Percentiles rank a stretch among this genome's conserved stretches.
phyloP scores from a whole-genome alignment of 73 alveolate genomes.

The Symbiodinium natans region DNA sequence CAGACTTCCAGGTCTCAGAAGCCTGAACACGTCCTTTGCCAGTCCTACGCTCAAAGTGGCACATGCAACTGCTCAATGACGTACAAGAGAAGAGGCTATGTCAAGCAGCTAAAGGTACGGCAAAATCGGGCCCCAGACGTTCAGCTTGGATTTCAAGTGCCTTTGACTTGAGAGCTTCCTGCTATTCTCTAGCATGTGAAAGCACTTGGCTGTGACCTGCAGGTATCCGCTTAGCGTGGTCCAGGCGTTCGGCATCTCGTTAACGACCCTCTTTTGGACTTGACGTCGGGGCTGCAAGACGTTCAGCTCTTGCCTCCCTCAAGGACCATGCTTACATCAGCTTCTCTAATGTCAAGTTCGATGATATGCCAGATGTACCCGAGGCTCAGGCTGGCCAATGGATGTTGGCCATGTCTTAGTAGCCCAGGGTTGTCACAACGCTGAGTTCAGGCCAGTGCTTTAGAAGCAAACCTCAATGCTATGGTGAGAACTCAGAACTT shows the following conservation, averaged over 20 bases:
- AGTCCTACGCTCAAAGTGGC: background rate
- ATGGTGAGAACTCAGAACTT: background rate
- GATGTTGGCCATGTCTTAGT: background rate
- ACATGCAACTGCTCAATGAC: background rate
- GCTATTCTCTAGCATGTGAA: background rate
- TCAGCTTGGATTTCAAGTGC: conserved; percentile 85
- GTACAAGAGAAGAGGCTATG: background rate
- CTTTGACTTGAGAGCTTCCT: background rate
- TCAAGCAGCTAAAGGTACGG: conserved; percentile 33
- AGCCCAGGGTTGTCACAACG: conserved; percentile 24
- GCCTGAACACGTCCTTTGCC: conserved; percentile 90
- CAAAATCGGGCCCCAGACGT: conserved; percentile 81
- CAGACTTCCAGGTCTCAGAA: conserved; percentile 46
- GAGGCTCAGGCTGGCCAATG: conserved; percentile 3
- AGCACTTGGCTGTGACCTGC: background rate
- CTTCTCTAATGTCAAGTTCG: background rate
- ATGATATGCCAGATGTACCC: background rate
- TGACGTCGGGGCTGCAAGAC: background rate
- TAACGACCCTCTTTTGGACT: conserved; percentile 87
- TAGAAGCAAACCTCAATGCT: background rate
- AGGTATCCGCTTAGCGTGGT: conserved; percentile 89
- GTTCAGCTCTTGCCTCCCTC: background rate
- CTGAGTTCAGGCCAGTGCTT: background rate
- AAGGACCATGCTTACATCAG: too few species aligned
- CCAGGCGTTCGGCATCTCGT: conserved; percentile 89